Percentiles rank a stretch among this genome's conserved stretches.
Conservation (phyloP, 2,329 filamentous ascomycete genomes). For the Talaromyces sp. region DNA sequence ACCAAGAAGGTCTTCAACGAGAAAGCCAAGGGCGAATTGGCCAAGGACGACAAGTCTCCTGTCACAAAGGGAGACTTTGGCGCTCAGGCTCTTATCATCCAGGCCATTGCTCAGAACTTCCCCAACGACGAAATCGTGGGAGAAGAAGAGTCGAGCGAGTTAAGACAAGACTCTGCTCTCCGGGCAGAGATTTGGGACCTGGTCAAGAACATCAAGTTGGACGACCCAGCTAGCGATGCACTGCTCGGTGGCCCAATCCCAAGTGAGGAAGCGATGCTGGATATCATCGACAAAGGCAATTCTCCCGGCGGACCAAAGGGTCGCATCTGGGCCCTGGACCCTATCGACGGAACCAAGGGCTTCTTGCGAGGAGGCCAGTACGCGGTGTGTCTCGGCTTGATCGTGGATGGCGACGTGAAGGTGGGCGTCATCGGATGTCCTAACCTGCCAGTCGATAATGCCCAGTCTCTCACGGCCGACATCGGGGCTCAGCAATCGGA, state of each 20-base stretch:
- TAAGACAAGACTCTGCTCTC: conserved; percentile 66
- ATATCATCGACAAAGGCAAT: conserved; percentile 53
- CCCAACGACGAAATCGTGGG: conserved; percentile 86
- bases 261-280: conserved; percentile 57
- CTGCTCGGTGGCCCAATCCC: conserved; percentile 65
- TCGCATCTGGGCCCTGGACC: conserved; percentile 91
- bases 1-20: conserved; percentile 77
- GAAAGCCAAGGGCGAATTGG: conserved; percentile 88
- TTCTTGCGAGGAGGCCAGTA: conserved; percentile 96
- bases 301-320: conserved; percentile 36
- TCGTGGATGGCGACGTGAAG: conserved; percentile 90
- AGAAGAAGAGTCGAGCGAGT: conserved; percentile 82
- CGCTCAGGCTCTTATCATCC: conserved; percentile 92
- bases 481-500: conserved; percentile 71
- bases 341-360: conserved; percentile 96
- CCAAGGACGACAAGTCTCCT: conserved; percentile 92
- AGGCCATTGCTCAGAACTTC: conserved; percentile 83
- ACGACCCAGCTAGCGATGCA: conserved; percentile 59
- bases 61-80: conserved; percentile 98
- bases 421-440: conserved; percentile 93
- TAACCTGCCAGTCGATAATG: conserved; percentile 85
- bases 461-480: conserved; percentile 62
- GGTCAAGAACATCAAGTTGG: conserved; percentile 66
- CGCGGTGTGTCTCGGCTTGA: conserved; percentile 84
- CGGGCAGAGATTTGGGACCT: conserved; percentile 78